Conservation (phyloP, 139 green algal genomes). For the Auxenochlorella pyrenoidosa region DNA sequence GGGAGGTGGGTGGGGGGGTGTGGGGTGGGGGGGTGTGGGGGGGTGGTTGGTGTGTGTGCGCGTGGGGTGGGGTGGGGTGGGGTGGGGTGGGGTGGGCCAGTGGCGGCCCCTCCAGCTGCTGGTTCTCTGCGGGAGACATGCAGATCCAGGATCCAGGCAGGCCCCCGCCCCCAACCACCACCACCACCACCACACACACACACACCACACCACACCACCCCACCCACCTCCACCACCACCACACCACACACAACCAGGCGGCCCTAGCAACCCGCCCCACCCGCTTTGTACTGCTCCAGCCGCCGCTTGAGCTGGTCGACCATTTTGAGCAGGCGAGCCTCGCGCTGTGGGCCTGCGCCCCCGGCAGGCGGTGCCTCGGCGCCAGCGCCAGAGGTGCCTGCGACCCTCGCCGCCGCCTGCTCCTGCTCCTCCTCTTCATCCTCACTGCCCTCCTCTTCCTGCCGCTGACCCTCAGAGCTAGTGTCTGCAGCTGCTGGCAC, state of each 20-base stretch:
- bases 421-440: neutral
- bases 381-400: neutral
- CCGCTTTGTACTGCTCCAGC: conserved; percentile 54
- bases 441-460: neutral
- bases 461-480: neutral
- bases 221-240: no score
- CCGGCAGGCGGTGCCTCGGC: neutral
- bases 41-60: neutral
- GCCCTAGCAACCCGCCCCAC: neutral
- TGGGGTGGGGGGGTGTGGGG: neutral
- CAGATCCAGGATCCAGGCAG: no score
- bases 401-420: neutral
- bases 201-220: no score
- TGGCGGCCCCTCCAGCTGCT: conserved; percentile 82
- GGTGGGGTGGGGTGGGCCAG: neutral
- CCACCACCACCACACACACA: neutral
- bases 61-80: neutral
- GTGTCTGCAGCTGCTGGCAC: neutral
- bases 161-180: neutral
- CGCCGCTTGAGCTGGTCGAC: conserved; percentile 71
- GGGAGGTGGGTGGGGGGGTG: neutral
- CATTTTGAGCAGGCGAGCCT: conserved; percentile 47
- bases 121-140: conserved; percentile 70
- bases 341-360: conserved; percentile 12
- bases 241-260: no score